Evolutionary conservation across 1,284 basidiomycete species (phyloP), one percentile per base, ranked within the genome.

Genomic region (Leccinum insolens): DNA sequence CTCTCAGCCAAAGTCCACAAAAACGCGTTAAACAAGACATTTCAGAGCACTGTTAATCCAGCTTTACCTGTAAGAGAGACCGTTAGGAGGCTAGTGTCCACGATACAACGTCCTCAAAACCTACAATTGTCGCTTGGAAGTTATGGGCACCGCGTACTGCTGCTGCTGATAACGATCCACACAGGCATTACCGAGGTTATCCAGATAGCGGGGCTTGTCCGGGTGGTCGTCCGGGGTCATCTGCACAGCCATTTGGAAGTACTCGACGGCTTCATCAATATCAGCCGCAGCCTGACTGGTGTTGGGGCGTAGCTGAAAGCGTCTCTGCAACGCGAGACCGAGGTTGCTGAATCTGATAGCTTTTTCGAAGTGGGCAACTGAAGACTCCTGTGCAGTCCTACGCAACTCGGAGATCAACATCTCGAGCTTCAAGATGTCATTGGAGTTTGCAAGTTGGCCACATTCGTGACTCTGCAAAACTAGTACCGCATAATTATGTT

Each of bases 281-380:
- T 28, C 57, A 59, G 8, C 15, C 8, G 15, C 15, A 49, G n/a
- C 46, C n/a, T 49, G 46, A 49, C n/a, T 49, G 5, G 46, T 4
- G 28, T 59, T 8, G 57, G 4, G 28, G 28, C 15, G n/a, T 31
- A 59, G 57, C 17, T 59, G 57, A 34, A 31, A 59, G 15, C 57
- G 17, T n/a, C 28, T 59, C 17, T 11, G 58, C 44, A 71, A 62
- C 20, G 61, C 39, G 8, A 61, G 44, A 25, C 64, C 62, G 49
- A 71, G 65, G 41, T 69, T 71, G 28, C 37, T 62, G 22, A 61
- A 64, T 22, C 61, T 39, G 31, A 5, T 5, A 17, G 55, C 37
- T 2, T 28, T 57, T 4, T 65, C 58, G 14, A 69, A 62, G 34
- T 63, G 39, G 11, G 15, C 34, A 2, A 49, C 44, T 3, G 70